phyloP scores from a whole-genome alignment of 805 yeast genomes.

The Soucietia sequanensis region DNA sequence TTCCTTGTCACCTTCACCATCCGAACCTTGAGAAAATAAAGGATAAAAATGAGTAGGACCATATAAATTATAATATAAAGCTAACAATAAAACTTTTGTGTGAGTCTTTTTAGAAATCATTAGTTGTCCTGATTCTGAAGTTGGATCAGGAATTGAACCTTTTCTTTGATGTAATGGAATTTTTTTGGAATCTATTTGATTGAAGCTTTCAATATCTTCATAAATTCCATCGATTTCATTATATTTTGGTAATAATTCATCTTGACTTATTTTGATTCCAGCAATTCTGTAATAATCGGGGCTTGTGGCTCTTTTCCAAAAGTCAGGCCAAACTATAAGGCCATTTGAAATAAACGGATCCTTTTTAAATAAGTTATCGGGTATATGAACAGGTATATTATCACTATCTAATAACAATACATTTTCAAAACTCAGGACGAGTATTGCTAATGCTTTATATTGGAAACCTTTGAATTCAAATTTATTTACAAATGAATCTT shows the following conservation, averaged over 20 bases:
- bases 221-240: conserved; percentile 27
- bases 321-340: conserved; percentile 80
- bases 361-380: conserved; percentile 55
- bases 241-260: conserved; percentile 30
- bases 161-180: conserved; percentile 28
- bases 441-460: conserved; percentile 41
- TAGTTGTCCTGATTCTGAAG: conserved; percentile 41
- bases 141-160: conserved; percentile 33
- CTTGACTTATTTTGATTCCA: conserved; percentile 38
- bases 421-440: conserved; percentile 58
- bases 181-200: neutral
- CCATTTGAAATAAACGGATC: conserved; percentile 57
- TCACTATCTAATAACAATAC: conserved; percentile 75
- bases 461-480: conserved; percentile 45
- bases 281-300: conserved; percentile 73
- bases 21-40: conserved; percentile 43
- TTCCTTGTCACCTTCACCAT: conserved; percentile 83
- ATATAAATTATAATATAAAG: conserved; percentile 41
- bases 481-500: conserved; percentile 18
- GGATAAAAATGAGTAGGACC: conserved; percentile 44
- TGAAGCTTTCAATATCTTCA: conserved; percentile 3
- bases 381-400: conserved; percentile 64
- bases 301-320: conserved; percentile 81
- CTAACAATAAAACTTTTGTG: conserved; percentile 34
- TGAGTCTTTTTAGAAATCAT: conserved; percentile 41